These are phyloP conservation scores for Ramularia endophylla DNA, from an alignment of 2,329 filamentous ascomycete genomes.

Conservation along the genomic window DNA sequence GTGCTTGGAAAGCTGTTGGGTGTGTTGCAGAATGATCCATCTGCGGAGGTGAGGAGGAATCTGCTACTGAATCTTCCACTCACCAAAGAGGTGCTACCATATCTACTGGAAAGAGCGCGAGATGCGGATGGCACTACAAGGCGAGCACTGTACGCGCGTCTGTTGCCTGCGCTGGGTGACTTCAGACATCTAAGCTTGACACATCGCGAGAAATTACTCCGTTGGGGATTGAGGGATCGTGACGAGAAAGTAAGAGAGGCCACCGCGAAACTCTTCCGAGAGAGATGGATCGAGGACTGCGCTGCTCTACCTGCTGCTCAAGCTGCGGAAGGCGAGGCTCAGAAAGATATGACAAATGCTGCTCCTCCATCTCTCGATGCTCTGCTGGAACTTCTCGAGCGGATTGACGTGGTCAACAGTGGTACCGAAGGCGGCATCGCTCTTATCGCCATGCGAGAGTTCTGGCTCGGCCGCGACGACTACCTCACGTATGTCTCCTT, in stretches of 20 bases:
- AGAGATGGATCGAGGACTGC: conserved; percentile 97
- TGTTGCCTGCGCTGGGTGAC: conserved; percentile 84
- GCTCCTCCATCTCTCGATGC: conserved; percentile 70
- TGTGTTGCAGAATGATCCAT: conserved; percentile 87
- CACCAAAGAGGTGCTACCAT: conserved; percentile 73
- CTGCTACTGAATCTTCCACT: conserved; percentile 88
- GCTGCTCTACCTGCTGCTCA: conserved; percentile 60
- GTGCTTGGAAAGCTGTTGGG: conserved; percentile 79
- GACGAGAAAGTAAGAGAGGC: conserved; percentile 93
- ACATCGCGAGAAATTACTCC: conserved; percentile 89
- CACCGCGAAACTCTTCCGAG: conserved; percentile 80
- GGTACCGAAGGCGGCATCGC: conserved; percentile 86
- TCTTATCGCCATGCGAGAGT: conserved; percentile 88
- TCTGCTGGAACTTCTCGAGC: conserved; percentile 81
- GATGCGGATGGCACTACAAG: conserved; percentile 82
- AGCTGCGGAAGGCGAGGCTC: conserved; percentile 47
- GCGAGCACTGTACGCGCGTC: conserved; percentile 75
- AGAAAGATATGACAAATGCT: conserved; percentile 41
- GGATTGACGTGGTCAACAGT: conserved; percentile 88
- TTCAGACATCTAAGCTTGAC: conserved; percentile 89
- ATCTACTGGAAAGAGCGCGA: conserved; percentile 81
- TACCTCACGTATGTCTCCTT: conserved; percentile 69
- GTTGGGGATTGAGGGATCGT: conserved; percentile 90
- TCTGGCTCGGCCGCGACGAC: conserved; percentile 89
- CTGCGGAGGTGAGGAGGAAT: conserved; percentile 84